Percentiles rank a stretch among this genome's conserved stretches.
These are phyloP conservation scores for Lithospermum erythrorhizon DNA, from an alignment of 257 asterid genomes.

Conservation along the genomic window DNA sequence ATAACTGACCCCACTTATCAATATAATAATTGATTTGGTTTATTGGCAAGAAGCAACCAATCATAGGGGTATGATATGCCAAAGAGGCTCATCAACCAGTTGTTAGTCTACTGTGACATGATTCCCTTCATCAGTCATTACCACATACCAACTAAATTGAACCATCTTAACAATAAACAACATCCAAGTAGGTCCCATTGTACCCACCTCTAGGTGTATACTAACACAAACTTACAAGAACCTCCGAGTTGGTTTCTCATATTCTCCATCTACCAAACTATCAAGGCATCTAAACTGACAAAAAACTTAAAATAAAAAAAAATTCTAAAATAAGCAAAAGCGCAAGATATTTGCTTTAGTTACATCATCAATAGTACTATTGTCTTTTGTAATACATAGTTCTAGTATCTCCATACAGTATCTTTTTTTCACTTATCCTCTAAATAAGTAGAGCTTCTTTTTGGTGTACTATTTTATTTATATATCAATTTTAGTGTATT, in stretches of 20 bases:
- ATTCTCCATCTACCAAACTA: constrained; percentile 25
- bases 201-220: constrained; percentile 59
- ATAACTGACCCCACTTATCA: too few species aligned
- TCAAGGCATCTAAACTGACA: constrained; percentile 21
- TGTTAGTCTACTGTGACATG: constrained; percentile 17
- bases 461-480: too few species aligned
- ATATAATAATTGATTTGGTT: too few species aligned
- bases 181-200: constrained; percentile 35
- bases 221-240: constrained; percentile 32
- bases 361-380: not conserved
- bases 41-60: too few species aligned
- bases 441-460: too few species aligned
- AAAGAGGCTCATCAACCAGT: constrained; percentile 4
- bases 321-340: constrained; percentile 4
- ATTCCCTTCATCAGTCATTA: constrained; percentile 14
- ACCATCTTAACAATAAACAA: constrained; percentile 34
- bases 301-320: constrained; percentile 6
- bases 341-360: not conserved
- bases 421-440: too few species aligned
- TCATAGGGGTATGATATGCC: not conserved
- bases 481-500: too few species aligned
- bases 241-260: constrained; percentile 17
- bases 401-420: too few species aligned
- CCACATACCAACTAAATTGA: constrained; percentile 23
- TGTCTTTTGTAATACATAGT: not conserved